Base-by-base conservation (phyloP, 139 green algal species). In the Coelastrella sp. region DNA sequence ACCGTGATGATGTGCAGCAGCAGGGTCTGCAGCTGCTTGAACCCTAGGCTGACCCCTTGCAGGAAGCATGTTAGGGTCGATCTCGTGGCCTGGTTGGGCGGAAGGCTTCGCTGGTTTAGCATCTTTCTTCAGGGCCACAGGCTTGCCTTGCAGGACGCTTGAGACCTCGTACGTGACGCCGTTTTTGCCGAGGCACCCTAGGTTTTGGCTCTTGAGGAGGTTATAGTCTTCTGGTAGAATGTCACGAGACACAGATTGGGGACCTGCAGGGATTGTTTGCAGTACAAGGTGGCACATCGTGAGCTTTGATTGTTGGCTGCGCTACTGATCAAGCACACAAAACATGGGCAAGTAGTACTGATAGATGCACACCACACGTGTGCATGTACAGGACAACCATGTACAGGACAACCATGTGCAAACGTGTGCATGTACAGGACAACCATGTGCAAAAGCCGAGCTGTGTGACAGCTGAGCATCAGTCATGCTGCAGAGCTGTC, bases 61-160 rank as follows among this genome's bases (percentile, higher is more conserved):
- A 73, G 58, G 20, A 8, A 66, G 8, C 8, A 22, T 16, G 54
- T 8, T 58, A 54, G 20, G 58, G 54, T 66, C 59, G 32, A 22
- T 14, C 8, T 7, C 7, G 20, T 8, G 32, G 71, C 11, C 79
- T 10, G 71, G 71, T 14, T 83, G 71, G 5, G 85, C 71, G 57
- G 61, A 16, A 32, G 85, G 73, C 32, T 47, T 61, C 6, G 10
- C 58, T 8, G 85, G 73, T 5, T 56, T 47, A 3, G 71, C 68
- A 19, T 20, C 11, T 7, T 58, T 13, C 32, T 83, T 14, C 0
- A 90, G 74, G 4, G 57, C 57, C 3, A 77, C 74, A 20, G 85
- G 85, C 23, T 90, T 60, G n/a, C 85, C 85, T 58, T 64, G 7
- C 23, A 90, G 85, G 4, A 90, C 73, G 23, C 85, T 90, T 54